Evolutionary conservation across 2,329 filamentous ascomycete species (phyloP).

Genomic region (Penicillium aurantiogriseum): DNA sequence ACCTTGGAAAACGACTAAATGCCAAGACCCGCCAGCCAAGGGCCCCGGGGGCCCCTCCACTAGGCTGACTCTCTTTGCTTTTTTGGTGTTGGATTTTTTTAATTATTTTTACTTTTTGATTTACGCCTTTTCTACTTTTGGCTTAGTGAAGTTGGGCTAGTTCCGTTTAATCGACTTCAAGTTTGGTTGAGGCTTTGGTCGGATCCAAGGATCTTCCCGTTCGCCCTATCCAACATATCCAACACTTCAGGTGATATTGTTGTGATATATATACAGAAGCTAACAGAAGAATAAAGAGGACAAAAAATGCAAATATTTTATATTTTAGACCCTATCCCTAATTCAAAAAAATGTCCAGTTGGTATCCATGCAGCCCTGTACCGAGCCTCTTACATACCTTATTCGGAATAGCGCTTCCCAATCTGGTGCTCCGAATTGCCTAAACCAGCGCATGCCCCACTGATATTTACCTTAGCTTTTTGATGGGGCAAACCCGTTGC

Average conservation of each 20-base stretch:
- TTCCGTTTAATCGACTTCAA: background rate
- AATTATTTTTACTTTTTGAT: background rate
- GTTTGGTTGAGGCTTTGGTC: background rate
- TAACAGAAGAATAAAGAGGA: no score
- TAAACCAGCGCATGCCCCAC: slow-evolving; percentile 3
- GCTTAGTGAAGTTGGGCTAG: background rate
- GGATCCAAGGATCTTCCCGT: background rate
- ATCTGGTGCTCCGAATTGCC: slow-evolving; percentile 16
- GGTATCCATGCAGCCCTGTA: slow-evolving; percentile 8
- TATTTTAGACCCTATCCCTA: background rate
- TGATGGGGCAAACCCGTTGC: slow-evolving; percentile 22
- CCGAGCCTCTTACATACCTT: background rate
- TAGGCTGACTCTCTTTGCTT: slow-evolving; percentile 14
- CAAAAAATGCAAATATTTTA: no score
- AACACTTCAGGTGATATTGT: no score
- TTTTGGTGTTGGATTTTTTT: background rate
- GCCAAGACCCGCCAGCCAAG: slow-evolving; percentile 7
- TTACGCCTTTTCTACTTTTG: background rate
- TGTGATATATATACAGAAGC: no score
- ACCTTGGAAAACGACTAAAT: background rate
- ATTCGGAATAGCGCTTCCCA: slow-evolving; percentile 6
- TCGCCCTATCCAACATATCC: background rate
- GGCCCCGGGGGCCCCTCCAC: slow-evolving; percentile 7
- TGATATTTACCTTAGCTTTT: background rate
- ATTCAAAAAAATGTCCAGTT: background rate